These are phyloP conservation scores for Sphagnum fallax DNA, from an alignment of 228 moss, liverwort and hornwort genomes.

Conservation along the genomic window DNA sequence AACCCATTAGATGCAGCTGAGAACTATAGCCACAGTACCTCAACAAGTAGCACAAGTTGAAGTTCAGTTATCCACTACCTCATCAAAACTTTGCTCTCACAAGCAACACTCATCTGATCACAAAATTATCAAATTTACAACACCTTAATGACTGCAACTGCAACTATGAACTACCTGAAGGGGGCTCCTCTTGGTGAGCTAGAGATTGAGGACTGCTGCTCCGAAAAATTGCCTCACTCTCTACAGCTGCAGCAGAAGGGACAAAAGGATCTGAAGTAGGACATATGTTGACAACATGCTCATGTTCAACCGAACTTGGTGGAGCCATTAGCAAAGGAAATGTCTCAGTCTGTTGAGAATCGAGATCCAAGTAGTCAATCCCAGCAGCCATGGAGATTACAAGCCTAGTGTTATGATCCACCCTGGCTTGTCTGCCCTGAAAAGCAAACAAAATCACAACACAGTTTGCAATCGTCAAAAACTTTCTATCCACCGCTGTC, in stretches of 20 bases:
- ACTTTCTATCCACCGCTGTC: not conserved
- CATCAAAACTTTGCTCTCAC: not conserved
- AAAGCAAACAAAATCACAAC: not conserved
- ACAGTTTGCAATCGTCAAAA: not conserved
- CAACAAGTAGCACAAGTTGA: not conserved
- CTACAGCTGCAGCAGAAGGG: slow-evolving; percentile 20
- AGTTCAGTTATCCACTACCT: not conserved
- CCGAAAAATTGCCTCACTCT: slow-evolving; percentile 15
- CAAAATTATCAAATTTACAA: too few relatives aligned
- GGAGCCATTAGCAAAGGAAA: slow-evolving; percentile 61
- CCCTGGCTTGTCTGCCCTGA: slow-evolving; percentile 14
- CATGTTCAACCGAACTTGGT: slow-evolving; percentile 24
- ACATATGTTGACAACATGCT: slow-evolving; percentile 47
- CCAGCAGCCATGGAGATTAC: slow-evolving; percentile 58
- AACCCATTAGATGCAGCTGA: not conserved
- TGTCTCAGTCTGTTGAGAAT: slow-evolving; percentile 50
- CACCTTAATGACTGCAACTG: not conserved
- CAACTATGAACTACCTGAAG: slow-evolving; percentile 6
- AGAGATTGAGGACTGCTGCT: slow-evolving; percentile 4
- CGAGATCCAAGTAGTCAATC: slow-evolving; percentile 51
- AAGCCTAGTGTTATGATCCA: slow-evolving; percentile 26
- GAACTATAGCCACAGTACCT: not conserved
- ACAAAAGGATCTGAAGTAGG: slow-evolving; percentile 16
- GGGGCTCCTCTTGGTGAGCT: slow-evolving; percentile 6
- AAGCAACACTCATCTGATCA: too few relatives aligned